Conservation (phyloP, 2,329 filamentous ascomycete species). For the Fusarium sp. region DNA sequence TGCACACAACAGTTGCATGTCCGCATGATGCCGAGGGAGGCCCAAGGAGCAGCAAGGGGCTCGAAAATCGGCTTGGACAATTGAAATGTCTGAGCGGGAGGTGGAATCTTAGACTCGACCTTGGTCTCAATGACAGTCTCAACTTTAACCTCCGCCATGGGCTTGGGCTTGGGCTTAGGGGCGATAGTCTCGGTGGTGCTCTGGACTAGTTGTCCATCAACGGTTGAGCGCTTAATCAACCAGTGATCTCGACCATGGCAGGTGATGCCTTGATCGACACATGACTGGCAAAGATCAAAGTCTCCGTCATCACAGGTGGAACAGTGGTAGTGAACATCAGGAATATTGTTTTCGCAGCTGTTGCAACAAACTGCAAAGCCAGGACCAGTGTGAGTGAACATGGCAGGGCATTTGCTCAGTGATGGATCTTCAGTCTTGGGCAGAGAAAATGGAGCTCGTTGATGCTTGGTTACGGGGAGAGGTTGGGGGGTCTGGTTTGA, state of each 20-base stretch:
- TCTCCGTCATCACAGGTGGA: slow-evolving; percentile 92
- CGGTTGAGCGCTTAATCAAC: slow-evolving; percentile 90
- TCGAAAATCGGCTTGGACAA: slow-evolving; percentile 37
- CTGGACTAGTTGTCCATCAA: slow-evolving; percentile 80
- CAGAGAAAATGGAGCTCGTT: slow-evolving; percentile 9
- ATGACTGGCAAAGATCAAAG: slow-evolving; percentile 88
- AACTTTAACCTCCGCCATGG: slow-evolving; percentile 39
- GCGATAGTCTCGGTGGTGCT: slow-evolving; percentile 86
- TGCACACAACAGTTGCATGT: slow-evolving; percentile 76
- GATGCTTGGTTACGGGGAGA: not conserved
- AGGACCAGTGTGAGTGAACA: slow-evolving; percentile 32
- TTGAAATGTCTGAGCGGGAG: slow-evolving; percentile 20
- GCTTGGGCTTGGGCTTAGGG: slow-evolving; percentile 62
- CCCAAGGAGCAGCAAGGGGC: slow-evolving; percentile 32
- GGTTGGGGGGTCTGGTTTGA: slow-evolving; percentile 4
- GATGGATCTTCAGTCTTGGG: not conserved
- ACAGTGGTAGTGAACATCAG: slow-evolving; percentile 91
- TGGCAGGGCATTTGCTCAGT: not conserved
- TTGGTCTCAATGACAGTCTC: slow-evolving; percentile 35
- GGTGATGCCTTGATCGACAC: slow-evolving; percentile 78
- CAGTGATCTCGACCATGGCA: slow-evolving; percentile 87
- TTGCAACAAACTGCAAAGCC: slow-evolving; percentile 93
- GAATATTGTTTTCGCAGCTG: slow-evolving; percentile 81
- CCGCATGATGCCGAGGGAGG: slow-evolving; percentile 56
- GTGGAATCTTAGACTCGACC: slow-evolving; percentile 37